Conservation (phyloP, 345 rosid genomes). For the Eucalyptus pauciflora region DNA sequence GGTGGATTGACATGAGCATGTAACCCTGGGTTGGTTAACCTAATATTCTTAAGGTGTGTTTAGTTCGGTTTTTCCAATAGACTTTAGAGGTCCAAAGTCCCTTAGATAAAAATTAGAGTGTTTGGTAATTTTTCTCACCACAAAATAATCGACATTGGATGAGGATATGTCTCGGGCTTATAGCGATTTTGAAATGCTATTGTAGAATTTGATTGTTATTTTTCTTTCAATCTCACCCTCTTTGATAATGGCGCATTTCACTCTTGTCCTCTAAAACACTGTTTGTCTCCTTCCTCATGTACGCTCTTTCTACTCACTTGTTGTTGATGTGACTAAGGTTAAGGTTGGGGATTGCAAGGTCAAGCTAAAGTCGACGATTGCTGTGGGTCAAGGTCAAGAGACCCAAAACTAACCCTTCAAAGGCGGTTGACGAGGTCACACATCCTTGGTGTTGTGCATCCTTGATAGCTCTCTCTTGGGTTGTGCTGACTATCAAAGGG, state of each 20-base stretch:
- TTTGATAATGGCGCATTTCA: neutral
- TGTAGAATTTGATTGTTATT: neutral
- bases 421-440: accelerated
- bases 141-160: neutral
- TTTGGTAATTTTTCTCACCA: neutral
- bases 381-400: neutral
- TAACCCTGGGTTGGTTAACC: neutral
- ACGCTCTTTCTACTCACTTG: accelerated
- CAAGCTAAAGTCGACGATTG: too few relatives aligned
- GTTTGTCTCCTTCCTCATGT: neutral
- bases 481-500: accelerated
- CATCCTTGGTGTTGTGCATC: neutral
- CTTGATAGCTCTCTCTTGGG: neutral
- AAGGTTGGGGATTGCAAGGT: neutral
- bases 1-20: neutral
- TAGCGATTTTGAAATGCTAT: neutral
- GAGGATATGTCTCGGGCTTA: too few relatives aligned
- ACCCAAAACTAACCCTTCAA: neutral
- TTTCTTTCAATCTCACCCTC: neutral
- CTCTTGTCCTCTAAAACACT: neutral
- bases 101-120: neutral
- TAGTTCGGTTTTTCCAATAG: neutral
- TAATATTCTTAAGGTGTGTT: accelerated
- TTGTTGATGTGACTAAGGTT: neutral
- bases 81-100: neutral